phyloP scores from a whole-genome alignment of 768 basidiomycete genomes.

The Amyloporia xantha region DNA sequence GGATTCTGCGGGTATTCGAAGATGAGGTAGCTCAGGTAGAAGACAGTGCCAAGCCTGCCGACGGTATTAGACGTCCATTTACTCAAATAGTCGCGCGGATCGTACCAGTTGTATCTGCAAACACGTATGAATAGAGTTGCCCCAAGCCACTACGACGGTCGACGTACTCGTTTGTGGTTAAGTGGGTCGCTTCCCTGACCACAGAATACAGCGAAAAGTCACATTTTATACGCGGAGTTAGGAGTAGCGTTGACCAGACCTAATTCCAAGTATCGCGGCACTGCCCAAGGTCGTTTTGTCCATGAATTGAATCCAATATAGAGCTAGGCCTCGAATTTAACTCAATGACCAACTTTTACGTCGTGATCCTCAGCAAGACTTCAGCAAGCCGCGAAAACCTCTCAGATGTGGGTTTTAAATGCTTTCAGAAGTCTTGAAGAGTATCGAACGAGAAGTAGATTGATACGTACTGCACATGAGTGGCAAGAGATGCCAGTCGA shows the following conservation, averaged over 20 bases:
- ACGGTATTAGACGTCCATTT: background rate
- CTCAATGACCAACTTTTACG: background rate
- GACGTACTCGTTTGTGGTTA: slow-evolving; percentile 55
- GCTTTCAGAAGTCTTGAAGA: background rate
- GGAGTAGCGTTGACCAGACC: slow-evolving; percentile 29
- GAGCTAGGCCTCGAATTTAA: slow-evolving; percentile 2
- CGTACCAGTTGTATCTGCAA: slow-evolving; percentile 58
- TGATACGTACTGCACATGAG: slow-evolving; percentile 44
- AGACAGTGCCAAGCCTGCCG: slow-evolving; percentile 61
- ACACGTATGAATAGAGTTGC: background rate
- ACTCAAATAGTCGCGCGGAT: background rate
- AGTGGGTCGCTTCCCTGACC: slow-evolving; percentile 48
- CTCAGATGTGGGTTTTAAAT: slow-evolving; percentile 46
- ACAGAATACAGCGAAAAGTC: background rate
- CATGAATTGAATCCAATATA: slow-evolving; percentile 66
- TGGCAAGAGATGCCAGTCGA: slow-evolving; percentile 61
- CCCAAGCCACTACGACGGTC: background rate
- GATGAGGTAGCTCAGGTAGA: slow-evolving; percentile 62
- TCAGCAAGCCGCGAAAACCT: slow-evolving; percentile 3
- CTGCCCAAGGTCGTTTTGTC: slow-evolving; percentile 69
- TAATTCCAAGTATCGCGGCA: slow-evolving; percentile 64
- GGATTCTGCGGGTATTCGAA: slow-evolving; percentile 76
- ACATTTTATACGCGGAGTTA: background rate
- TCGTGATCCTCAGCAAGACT: background rate
- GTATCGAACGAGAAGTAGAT: background rate